Evolutionary conservation across 176 grass and related monocot genomes (phyloP).

Genomic region (Carex littledalei): DNA sequence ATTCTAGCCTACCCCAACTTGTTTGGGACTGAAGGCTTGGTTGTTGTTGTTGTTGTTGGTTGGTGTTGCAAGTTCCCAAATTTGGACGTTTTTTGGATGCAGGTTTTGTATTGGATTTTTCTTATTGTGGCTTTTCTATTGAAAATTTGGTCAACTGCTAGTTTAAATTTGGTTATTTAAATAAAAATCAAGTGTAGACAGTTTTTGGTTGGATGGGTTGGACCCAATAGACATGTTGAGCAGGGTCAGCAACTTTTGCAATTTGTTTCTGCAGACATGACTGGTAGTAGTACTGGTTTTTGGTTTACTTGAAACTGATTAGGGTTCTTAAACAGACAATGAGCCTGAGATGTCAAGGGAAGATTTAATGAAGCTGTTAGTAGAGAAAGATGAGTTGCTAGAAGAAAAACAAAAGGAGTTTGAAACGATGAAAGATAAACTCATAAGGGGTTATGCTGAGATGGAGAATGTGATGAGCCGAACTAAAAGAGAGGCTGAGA

Average conservation of each 20-base stretch:
- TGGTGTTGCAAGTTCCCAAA: neutral
- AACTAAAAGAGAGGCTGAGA: constrained; percentile 38
- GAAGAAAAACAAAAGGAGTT: constrained; percentile 27
- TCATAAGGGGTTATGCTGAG: constrained; percentile 32
- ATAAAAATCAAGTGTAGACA: neutral
- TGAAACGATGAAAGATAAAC: constrained; percentile 33
- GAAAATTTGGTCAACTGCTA: neutral
- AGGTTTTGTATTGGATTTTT: neutral
- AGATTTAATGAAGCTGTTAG: constrained; percentile 33
- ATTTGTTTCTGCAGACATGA: too few relatives aligned
- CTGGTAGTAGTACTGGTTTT: neutral
- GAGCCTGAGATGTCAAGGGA: constrained; percentile 27
- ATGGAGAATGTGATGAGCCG: constrained; percentile 38
- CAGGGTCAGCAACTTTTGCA: neutral
- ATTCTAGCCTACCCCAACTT: too few relatives aligned
- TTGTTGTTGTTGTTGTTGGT: too few relatives aligned
- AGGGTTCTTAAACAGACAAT: constrained; percentile 10
- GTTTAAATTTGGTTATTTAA: neutral
- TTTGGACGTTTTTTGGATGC: neutral
- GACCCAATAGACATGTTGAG: neutral
- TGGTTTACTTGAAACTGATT: neutral
- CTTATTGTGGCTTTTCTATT: neutral
- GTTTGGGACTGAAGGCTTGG: too few relatives aligned
- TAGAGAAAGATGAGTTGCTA: constrained; percentile 32
- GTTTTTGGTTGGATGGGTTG: neutral